Evolutionary conservation across 768 basidiomycete genomes (phyloP).

Genomic region (Phanerodontia chrysosporium): DNA sequence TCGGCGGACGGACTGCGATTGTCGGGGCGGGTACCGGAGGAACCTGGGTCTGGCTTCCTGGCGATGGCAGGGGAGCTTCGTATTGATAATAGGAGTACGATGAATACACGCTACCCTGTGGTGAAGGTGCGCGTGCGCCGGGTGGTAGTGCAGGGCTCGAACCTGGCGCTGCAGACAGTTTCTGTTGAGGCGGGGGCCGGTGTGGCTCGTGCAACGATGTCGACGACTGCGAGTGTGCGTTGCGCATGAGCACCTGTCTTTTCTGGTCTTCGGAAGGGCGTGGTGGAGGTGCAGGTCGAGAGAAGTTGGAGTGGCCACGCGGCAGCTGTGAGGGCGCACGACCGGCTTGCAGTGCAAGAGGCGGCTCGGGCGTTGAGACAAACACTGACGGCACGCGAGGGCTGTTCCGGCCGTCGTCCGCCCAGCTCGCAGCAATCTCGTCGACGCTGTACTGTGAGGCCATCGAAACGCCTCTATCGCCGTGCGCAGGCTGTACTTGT

Average conservation of each 20-base stretch:
- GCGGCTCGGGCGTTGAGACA: neutral
- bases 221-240: conserved; percentile 38
- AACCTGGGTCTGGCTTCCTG: conserved; percentile 17
- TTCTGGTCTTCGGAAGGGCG: conserved; percentile 35
- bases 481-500: neutral
- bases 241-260: conserved; percentile 52
- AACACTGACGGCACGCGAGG: conserved; percentile 1
- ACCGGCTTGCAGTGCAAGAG: neutral
- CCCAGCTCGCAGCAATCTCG: conserved; percentile 17
- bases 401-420: conserved; percentile 15
- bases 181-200: conserved; percentile 15
- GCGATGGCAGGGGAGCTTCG: conserved; percentile 42
- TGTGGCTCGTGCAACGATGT: conserved; percentile 2
- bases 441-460: conserved; percentile 19
- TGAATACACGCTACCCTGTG: conserved; percentile 47
- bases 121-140: conserved; percentile 32
- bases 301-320: conserved; percentile 22
- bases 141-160: conserved; percentile 27
- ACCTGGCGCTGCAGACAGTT: neutral
- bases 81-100: conserved; percentile 64
- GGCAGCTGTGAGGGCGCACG: conserved; percentile 20
- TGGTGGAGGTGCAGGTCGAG: conserved; percentile 53
- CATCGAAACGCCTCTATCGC: conserved; percentile 1
- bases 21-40: conserved; percentile 14
- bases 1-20: conserved; percentile 8